A percentile compares a stretch with the other conserved stretches of the same genome.
phyloP scores from a whole-genome alignment of 1,284 basidiomycete genomes.

The Heterobasidion annosum region DNA sequence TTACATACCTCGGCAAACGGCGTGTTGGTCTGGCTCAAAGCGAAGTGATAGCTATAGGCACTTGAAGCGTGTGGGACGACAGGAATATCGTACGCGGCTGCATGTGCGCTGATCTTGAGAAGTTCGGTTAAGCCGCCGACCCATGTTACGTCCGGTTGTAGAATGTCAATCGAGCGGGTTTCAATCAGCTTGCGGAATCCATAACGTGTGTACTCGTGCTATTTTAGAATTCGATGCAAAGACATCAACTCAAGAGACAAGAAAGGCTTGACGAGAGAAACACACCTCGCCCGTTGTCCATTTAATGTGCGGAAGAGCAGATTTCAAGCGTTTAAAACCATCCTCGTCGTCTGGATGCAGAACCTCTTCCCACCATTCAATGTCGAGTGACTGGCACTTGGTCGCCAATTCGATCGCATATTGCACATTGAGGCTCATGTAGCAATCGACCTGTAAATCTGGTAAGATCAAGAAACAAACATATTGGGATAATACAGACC shows the following conservation, averaged over 20 bases:
- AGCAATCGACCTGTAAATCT: not conserved
- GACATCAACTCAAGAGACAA: not conserved
- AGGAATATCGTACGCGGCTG: not conserved
- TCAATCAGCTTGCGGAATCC: not conserved
- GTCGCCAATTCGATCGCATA: not conserved
- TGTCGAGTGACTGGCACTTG: not conserved
- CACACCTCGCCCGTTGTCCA: not conserved
- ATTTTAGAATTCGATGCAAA: not conserved
- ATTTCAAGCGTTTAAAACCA: not conserved
- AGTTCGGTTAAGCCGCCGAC: not conserved
- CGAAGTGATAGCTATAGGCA: not conserved
- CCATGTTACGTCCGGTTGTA: not conserved
- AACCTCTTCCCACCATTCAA: not conserved
- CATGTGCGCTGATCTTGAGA: not conserved
- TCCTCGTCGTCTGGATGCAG: not conserved
- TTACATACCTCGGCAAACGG: not conserved
- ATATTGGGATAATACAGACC: not conserved
- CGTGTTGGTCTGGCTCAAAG: not conserved
- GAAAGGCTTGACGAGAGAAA: not conserved
- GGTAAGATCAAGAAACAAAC: not conserved
- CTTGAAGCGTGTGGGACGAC: not conserved
- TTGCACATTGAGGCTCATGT: not conserved
- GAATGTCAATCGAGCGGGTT: not conserved
- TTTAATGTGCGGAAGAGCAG: not conserved
- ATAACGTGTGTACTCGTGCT: not conserved